A percentile compares a stretch with the other conserved stretches of the same genome.
These are phyloP conservation scores for Alternaria ethzedia DNA, from an alignment of 2,329 filamentous ascomycete species.

Conservation along the genomic window DNA sequence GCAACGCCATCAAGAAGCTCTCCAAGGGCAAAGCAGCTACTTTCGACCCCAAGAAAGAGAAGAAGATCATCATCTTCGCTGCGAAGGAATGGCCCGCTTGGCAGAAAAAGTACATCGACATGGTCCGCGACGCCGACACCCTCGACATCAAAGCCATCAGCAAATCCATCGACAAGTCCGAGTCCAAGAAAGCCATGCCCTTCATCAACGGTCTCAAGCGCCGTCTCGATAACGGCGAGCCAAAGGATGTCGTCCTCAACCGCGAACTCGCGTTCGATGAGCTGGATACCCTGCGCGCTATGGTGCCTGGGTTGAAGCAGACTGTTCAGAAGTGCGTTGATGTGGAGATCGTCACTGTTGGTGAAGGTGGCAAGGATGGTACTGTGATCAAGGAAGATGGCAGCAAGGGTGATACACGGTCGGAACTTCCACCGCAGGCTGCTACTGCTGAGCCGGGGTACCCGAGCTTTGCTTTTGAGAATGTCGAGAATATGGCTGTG, in stretches of 20 bases:
- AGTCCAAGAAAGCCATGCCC: conserved; percentile 98
- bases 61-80: conserved; percentile 86
- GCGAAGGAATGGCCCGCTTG: conserved; percentile 82
- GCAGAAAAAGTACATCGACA: conserved; percentile 63
- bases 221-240: conserved; percentile 71
- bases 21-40: conserved; percentile 85
- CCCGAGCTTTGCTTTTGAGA: conserved; percentile 85
- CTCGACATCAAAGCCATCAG: conserved; percentile 84
- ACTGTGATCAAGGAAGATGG: conserved; percentile 61
- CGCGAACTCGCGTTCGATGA: conserved; percentile 89
- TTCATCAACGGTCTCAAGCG: conserved; percentile 90
- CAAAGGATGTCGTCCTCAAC: conserved; percentile 75
- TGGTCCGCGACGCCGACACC: conserved; percentile 37
- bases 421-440: conserved; percentile 65
- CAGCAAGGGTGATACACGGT: conserved; percentile 63
- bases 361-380: conserved; percentile 72
- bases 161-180: conserved; percentile 79
- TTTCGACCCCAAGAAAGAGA: conserved; percentile 90
- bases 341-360: conserved; percentile 74
- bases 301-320: conserved; percentile 80
- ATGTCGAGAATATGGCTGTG: conserved; percentile 58
- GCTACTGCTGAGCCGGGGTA: conserved; percentile 80
- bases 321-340: conserved; percentile 71
- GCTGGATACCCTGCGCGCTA: conserved; percentile 73
- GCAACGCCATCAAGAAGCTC: conserved; percentile 82